A percentile compares a stretch with the other conserved stretches of the same genome.
phyloP scores from a whole-genome alignment of 768 basidiomycete species.

The Termitomyces sp. region DNA sequence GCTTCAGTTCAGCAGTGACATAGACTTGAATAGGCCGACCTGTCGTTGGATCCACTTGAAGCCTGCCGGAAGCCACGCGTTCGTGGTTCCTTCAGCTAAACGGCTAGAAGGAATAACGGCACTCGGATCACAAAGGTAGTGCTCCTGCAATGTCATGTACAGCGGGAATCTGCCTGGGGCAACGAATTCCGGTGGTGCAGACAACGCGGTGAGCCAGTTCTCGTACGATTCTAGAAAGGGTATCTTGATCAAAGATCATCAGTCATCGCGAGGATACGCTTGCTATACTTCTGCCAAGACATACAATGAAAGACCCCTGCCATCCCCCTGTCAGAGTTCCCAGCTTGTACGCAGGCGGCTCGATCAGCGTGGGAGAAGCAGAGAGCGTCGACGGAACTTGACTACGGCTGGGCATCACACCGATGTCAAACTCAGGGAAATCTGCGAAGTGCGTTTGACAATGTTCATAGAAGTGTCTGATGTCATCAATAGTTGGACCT shows the following conservation, averaged over 20 bases:
- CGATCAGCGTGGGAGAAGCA: conserved; percentile 5
- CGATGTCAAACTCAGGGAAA: conserved; percentile 20
- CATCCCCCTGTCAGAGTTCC: conserved; percentile 42
- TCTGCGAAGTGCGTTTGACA: conserved; percentile 37
- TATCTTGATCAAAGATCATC: conserved; percentile 21
- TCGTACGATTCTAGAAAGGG: conserved; percentile 32
- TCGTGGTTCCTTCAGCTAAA: conserved; percentile 28
- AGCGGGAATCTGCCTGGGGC: conserved; percentile 37
- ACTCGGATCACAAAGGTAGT: conserved; percentile 32
- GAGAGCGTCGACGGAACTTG: neutral
- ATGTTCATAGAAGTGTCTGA: conserved; percentile 33
- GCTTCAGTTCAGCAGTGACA: conserved; percentile 38
- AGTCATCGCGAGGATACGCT: neutral
- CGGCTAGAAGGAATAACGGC: conserved; percentile 27
- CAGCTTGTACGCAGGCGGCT: conserved; percentile 30
- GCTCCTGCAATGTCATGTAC: conserved; percentile 43
- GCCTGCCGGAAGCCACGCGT: conserved; percentile 42
- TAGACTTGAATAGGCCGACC: conserved; percentile 24
- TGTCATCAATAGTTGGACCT: conserved; percentile 44
- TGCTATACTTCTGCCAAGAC: conserved; percentile 5
- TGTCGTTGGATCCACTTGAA: conserved; percentile 29
- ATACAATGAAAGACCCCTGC: conserved; percentile 44
- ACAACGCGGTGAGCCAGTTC: conserved; percentile 26
- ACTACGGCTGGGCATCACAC: neutral
- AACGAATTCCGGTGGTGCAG: conserved; percentile 28